Percentiles rank a stretch among this genome's conserved stretches.
Evolutionary conservation across 1,139 yeast genomes (phyloP).

Genomic region (Zygoascus meyerae): DNA sequence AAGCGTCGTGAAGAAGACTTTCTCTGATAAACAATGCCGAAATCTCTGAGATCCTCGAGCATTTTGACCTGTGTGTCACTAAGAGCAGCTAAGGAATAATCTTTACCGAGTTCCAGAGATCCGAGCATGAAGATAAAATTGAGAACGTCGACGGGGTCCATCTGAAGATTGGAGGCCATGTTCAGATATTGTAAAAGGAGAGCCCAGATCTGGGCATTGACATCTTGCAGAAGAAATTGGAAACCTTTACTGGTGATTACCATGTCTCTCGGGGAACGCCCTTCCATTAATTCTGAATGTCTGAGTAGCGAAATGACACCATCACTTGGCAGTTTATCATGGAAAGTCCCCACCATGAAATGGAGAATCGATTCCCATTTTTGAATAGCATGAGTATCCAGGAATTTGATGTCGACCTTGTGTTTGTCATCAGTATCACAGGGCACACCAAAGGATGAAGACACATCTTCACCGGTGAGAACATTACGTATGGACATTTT

Average conservation of each 20-base stretch:
- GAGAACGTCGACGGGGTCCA: slow-evolving; percentile 95
- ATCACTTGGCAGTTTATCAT: slow-evolving; percentile 46
- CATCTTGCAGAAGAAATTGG: slow-evolving; percentile 87
- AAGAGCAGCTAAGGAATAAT: slow-evolving; percentile 65
- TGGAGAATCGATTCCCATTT: slow-evolving; percentile 96
- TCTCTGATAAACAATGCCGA: slow-evolving; percentile 83
- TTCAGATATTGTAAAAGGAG: slow-evolving; percentile 78
- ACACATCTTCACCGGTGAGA: slow-evolving; percentile 64
- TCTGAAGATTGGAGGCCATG: slow-evolving; percentile 73
- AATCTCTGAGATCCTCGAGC: slow-evolving; percentile 86
- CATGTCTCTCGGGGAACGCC: slow-evolving; percentile 38
- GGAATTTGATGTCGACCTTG: slow-evolving; percentile 53
- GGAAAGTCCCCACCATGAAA: slow-evolving; percentile 88
- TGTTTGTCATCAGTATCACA: slow-evolving; percentile 47
- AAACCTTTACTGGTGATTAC: slow-evolving; percentile 87
- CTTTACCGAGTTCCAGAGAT: slow-evolving; percentile 82
- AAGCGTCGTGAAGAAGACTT: slow-evolving; percentile 57
- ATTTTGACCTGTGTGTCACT: slow-evolving; percentile 78
- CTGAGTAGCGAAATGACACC: slow-evolving; percentile 36
- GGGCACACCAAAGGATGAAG: slow-evolving; percentile 51
- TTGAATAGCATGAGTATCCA: slow-evolving; percentile 74
- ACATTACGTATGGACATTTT: slow-evolving; percentile 74
- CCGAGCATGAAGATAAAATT: slow-evolving; percentile 92
- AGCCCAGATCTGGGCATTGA: slow-evolving; percentile 94
- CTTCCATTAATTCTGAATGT: slow-evolving; percentile 86